Conservation (phyloP, 2,329 filamentous ascomycete species). For the Claviceps quebecensis region DNA sequence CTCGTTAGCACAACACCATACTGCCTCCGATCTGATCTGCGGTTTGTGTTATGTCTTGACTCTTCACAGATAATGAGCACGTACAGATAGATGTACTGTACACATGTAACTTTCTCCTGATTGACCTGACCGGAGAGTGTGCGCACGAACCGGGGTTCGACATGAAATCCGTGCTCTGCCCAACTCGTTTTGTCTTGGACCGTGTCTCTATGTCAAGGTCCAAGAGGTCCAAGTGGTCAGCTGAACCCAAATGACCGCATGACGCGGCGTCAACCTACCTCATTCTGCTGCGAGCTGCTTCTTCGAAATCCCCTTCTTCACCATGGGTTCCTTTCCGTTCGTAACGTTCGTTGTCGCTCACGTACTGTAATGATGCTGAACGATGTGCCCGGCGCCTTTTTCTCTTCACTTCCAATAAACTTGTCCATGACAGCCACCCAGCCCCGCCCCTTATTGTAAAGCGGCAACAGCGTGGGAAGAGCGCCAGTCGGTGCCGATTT, state of each 20-base stretch:
- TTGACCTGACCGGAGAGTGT: not conserved
- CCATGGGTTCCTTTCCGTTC: not conserved
- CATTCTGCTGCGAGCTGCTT: not conserved
- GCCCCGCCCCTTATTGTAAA: not conserved
- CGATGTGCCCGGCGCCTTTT: not conserved
- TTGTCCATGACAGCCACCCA: not conserved
- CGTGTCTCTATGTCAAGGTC: not conserved
- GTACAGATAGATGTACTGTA: not conserved
- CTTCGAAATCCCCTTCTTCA: not conserved
- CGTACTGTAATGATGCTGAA: not conserved
- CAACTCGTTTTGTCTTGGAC: conserved; percentile 2
- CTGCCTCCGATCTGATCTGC: not conserved
- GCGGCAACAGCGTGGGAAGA: not conserved
- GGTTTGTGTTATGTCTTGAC: not conserved
- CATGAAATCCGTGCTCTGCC: not conserved
- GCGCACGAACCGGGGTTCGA: conserved; percentile 1
- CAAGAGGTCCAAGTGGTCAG: conserved; percentile 3
- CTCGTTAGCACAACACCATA: not conserved
- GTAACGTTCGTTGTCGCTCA: not conserved
- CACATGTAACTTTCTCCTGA: too few relatives aligned
- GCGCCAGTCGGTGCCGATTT: not conserved
- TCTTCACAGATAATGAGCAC: not conserved
- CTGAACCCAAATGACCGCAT: not conserved
- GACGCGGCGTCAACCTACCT: not conserved
- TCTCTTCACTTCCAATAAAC: not conserved